Evolutionary conservation across 345 rosid species (phyloP).

Genomic region (Microcos paniculata): DNA sequence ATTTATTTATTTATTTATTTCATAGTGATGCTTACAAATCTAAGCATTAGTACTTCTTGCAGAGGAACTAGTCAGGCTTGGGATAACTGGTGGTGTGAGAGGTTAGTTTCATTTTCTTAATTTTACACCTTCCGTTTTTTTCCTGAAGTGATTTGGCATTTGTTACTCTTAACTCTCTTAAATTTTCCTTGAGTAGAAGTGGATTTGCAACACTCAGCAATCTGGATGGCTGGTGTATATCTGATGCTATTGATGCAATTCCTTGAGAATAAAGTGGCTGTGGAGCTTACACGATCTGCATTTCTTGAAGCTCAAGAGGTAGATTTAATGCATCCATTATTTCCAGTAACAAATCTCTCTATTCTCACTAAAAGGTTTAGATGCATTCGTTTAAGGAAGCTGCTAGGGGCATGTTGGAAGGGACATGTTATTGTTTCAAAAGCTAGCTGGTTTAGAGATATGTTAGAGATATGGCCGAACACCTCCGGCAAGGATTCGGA

Average conservation of each 20-base stretch:
- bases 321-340: constrained; percentile 15
- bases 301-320: constrained; percentile 95
- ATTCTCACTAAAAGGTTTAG: background rate
- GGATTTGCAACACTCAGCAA: constrained; percentile 86
- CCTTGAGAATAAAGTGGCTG: constrained; percentile 92
- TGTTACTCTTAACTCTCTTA: constrained; percentile 12
- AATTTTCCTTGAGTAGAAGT: constrained; percentile 55
- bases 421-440: too few species aligned
- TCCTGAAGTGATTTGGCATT: background rate
- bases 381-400: background rate
- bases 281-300: constrained; percentile 95
- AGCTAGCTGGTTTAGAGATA: too few species aligned
- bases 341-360: background rate
- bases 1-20: too few species aligned
- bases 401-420: background rate
- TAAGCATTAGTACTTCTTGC: constrained; percentile 37
- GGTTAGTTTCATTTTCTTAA: constrained; percentile 46
- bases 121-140: background rate
- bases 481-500: too few species aligned
- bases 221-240: constrained; percentile 96
- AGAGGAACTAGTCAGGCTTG: constrained; percentile 85
- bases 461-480: too few species aligned
- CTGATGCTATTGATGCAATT: constrained; percentile 93
- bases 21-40: constrained; percentile 10
- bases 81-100: constrained; percentile 72